phyloP scores from a whole-genome alignment of 371 early-diverging fungal genomes.

The Mortierella sp. region DNA sequence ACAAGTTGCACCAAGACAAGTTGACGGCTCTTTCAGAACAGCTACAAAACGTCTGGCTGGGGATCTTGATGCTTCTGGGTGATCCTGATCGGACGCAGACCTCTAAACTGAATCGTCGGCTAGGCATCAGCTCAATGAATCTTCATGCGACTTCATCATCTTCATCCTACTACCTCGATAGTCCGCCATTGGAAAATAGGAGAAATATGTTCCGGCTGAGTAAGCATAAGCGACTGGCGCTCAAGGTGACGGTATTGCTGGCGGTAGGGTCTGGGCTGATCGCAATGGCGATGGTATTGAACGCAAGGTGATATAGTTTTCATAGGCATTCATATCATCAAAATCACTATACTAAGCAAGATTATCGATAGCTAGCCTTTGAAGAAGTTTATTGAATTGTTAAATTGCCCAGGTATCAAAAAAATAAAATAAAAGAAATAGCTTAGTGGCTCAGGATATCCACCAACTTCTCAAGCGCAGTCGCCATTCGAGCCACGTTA shows the following conservation, averaged over 20 bases:
- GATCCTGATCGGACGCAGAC: slow-evolving; percentile 23
- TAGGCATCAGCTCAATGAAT: slow-evolving; percentile 20
- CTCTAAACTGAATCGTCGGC: slow-evolving; percentile 9
- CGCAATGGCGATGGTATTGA: slow-evolving; percentile 43
- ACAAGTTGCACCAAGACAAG: slow-evolving; percentile 13
- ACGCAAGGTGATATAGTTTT: slow-evolving; percentile 1
- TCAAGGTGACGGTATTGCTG: slow-evolving; percentile 33
- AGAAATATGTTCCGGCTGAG: slow-evolving; percentile 13
- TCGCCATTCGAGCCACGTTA: slow-evolving; percentile 56
- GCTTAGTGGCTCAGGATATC: slow-evolving; percentile 34
- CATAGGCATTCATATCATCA: not conserved
- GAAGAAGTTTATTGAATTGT: too few species aligned
- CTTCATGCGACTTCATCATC: slow-evolving; percentile 13
- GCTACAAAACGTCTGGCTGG: slow-evolving; percentile 35
- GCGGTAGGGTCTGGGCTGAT: slow-evolving; percentile 32
- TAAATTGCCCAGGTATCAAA: too few species aligned
- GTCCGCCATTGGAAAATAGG: not conserved
- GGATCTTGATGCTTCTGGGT: slow-evolving; percentile 31
- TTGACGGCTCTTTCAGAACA: slow-evolving; percentile 18
- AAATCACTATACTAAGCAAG: not conserved
- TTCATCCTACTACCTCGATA: slow-evolving; percentile 22
- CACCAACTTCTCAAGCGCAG: slow-evolving; percentile 51
- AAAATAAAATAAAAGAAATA: not conserved
- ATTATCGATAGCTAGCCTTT: too few species aligned
- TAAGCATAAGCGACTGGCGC: slow-evolving; percentile 17